A percentile compares a stretch with the other conserved stretches of the same genome.
Conservation (phyloP, 140 eudicot genomes). For the Stevia rebaudiana region DNA sequence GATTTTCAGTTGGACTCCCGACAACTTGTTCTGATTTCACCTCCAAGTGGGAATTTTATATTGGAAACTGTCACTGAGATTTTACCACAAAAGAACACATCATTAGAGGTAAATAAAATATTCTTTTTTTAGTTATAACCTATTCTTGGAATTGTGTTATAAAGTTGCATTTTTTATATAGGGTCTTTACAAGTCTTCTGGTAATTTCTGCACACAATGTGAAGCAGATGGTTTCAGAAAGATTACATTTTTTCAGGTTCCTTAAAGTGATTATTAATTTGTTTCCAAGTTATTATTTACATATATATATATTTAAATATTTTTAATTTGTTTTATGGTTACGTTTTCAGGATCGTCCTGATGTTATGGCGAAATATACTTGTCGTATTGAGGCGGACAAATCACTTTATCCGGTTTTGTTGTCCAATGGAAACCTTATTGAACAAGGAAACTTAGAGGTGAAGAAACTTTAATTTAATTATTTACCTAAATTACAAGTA, state of each 20-base stretch:
- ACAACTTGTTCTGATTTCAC: slow-evolving; percentile 57
- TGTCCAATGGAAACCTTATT: slow-evolving; percentile 86
- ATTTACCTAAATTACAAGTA: not conserved
- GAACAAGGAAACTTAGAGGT: slow-evolving; percentile 94
- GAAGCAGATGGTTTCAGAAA: slow-evolving; percentile 98
- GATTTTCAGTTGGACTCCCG: slow-evolving; percentile 57
- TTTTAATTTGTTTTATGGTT: not conserved
- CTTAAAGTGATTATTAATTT: not conserved
- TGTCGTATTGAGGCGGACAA: slow-evolving; percentile 93
- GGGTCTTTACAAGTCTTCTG: slow-evolving; percentile 97
- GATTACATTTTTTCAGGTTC: slow-evolving; percentile 89
- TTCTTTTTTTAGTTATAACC: not conserved
- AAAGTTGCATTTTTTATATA: slow-evolving; percentile 26
- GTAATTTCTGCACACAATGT: slow-evolving; percentile 96
- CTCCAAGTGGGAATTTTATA: slow-evolving; percentile 65
- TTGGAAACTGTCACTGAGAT: slow-evolving; percentile 81
- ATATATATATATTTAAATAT: too few relatives aligned
- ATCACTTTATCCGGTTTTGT: slow-evolving; percentile 71
- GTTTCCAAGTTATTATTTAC: not conserved
- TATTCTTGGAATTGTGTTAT: not conserved
- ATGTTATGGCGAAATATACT: slow-evolving; percentile 92
- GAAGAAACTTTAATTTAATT: not conserved
- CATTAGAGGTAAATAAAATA: slow-evolving; percentile 54
- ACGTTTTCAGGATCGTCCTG: slow-evolving; percentile 80
- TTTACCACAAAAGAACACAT: slow-evolving; percentile 77